Base-by-base conservation (phyloP, 2,329 filamentous ascomycete species). In the Didymella exigua region DNA sequence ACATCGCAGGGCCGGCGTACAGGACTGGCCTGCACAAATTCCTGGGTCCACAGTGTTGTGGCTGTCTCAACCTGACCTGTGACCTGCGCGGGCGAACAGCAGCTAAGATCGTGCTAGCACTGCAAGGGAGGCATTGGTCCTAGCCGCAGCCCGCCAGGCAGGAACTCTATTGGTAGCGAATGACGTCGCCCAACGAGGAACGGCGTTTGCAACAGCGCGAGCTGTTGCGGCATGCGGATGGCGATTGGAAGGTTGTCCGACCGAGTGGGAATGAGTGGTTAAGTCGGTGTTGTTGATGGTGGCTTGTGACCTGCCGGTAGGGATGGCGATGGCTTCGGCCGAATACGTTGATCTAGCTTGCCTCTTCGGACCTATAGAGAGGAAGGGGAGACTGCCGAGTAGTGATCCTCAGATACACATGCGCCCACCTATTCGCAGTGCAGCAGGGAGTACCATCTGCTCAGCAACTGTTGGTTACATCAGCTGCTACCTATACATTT, bases 251-350 rank as follows among this genome's bases (percentile, higher is more conserved):
- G 58, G 41, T 41, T 37, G 29, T 23, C 49, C 46, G 48, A 59
- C 33, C 34, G 54, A 34, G 29, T 29, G 45, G 43, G 27, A 37
- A 44, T 58, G 41, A 52, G 44, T 49, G 41, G 52, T 27, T 27
- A 41, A 44, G 38, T 48, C 52, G 26, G 38, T 56, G 21, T 51
- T 44, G 27, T 44, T 37, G 44, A 51, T 51, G 54, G 51, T 58
- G 54, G 60, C 60, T 63, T 68, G 64, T 68, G 64, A 68, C 57
- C 61, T 40, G 26, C 29, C 29, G 51, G 51, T 51, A 57, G 37
- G 30, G 47, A 49, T 52, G 48, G 24, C 45, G 47, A 49, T 52
- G 48, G 24, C 45, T 45, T 30, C 24, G 33, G 47, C 40, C 42
- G 41, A 43, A n/a, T n/a, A n/a, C n/a, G n/a, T n/a, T 46, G 38